Conservation (phyloP, 345 rosid genomes). For the Salix caprea region DNA sequence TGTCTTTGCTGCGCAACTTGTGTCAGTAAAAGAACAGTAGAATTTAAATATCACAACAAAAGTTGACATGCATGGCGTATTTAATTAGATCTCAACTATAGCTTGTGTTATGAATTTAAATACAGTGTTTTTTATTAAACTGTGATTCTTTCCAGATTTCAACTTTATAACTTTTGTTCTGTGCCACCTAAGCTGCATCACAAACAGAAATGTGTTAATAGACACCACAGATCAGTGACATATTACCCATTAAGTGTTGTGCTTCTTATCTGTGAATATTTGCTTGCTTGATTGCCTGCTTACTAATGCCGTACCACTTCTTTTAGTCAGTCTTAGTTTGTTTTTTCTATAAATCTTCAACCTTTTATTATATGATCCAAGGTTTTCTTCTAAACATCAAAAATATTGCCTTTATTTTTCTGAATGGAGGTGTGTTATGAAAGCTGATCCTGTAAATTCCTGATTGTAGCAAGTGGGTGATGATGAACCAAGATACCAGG, state of each 20-base stretch:
- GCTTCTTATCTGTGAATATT: not conserved
- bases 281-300: not conserved
- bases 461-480: conserved; percentile 89
- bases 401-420: not conserved
- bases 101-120: not conserved
- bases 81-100: not conserved
- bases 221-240: not conserved
- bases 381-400: not conserved
- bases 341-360: not conserved
- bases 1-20: not conserved
- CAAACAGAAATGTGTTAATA: not conserved
- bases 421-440: not conserved
- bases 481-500: conserved; percentile 95
- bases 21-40: no score
- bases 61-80: not conserved
- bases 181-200: not conserved
- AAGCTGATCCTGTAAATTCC: conserved; percentile 6
- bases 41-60: no score
- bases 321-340: not conserved
- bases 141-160: not conserved
- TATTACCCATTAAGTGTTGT: not conserved
- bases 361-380: not conserved
- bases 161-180: not conserved
- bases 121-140: not conserved
- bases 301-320: not conserved